Base-by-base conservation (phyloP, 73 alveolate species). In the Effrenium voratum region DNA sequence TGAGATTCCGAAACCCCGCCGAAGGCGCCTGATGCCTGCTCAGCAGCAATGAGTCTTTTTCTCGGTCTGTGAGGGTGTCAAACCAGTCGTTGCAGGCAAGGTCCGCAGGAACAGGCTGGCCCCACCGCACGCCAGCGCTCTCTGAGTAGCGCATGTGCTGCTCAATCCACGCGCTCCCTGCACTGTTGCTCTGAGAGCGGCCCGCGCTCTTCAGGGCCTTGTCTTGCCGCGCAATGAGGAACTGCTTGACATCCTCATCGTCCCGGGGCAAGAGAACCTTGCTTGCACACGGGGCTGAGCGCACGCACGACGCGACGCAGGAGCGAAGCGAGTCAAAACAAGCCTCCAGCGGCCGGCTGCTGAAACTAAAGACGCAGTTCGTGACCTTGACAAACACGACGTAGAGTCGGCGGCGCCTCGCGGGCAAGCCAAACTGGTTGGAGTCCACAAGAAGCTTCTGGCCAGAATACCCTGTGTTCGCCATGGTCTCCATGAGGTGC, bases 221-320 rank as follows among this genome's bases (percentile, higher is more conserved):
- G 8, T 34, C 24, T 46, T 13, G 26, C 41, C 16, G 36, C 32
- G 43, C 47, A 0, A 59, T 45, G 50, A 57, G 15, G 24, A 49
- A 68, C 63, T 38, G 79, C 34, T 8, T 15, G 40, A 50, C 93
- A 2, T 22, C 93, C 1, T 38, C 47, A 19, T 44, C 36, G n/a
- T 45, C 3, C 44, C 66, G 4, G 44, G 52, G 36, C n/a, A 85
- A 41, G 32, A 85, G 60, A 34, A 85, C n/a, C 30, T 59, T n/a
- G 15, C 34, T 19, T 15, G 81, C 93, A 28, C 81, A 85, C 32
- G 93, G 93, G 24, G 93, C 57, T 38, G 93, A 85, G 15, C 93
- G 57, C 80, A 59, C 43, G 45, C 93, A 85, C n/a, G 93, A 85
- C 40, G 93, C 57, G 34, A 85, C 93, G 59, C 34, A 13, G 63